Evolutionary conservation across 352 stramenopile genomes (phyloP).

Genomic region (Aphanomyces stellatus): DNA sequence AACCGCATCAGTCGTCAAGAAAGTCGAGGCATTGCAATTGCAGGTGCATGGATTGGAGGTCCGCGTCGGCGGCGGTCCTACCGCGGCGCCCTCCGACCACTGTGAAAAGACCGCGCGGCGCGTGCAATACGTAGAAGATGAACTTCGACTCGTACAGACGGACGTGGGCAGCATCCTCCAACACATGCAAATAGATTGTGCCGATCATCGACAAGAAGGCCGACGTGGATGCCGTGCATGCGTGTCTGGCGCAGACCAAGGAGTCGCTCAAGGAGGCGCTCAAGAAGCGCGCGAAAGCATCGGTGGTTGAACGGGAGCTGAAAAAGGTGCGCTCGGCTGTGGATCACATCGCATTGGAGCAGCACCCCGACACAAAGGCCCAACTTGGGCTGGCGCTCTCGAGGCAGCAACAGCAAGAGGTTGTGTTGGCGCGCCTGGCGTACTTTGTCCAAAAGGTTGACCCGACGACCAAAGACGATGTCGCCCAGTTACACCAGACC

Average conservation of each 20-base stretch:
- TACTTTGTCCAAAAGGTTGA: conserved; percentile 7
- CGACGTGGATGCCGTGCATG: conserved; percentile 1
- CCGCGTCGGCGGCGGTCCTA: too few relatives aligned
- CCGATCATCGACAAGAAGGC: conserved; percentile 13
- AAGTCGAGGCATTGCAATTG: too few relatives aligned
- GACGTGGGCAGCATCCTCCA: not conserved
- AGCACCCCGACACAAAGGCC: not conserved
- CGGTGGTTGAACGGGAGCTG: not conserved
- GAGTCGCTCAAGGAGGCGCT: not conserved
- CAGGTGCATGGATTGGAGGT: not conserved
- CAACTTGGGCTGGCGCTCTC: not conserved
- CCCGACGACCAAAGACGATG: not conserved
- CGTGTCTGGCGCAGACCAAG: not conserved
- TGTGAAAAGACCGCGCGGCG: not conserved
- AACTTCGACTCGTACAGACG: not conserved
- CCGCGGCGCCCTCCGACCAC: not conserved
- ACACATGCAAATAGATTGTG: conserved; percentile 4
- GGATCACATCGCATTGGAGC: not conserved
- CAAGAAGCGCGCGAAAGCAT: conserved; percentile 1
- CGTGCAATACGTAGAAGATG: conserved; percentile 4
- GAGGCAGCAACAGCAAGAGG: conserved; percentile 3
- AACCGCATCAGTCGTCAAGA: too few relatives aligned
- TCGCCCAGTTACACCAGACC: not conserved
- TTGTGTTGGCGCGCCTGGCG: not conserved
- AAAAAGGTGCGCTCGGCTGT: not conserved